Conservation (phyloP, 768 basidiomycete genomes). For the Pleurotus sapidus region DNA sequence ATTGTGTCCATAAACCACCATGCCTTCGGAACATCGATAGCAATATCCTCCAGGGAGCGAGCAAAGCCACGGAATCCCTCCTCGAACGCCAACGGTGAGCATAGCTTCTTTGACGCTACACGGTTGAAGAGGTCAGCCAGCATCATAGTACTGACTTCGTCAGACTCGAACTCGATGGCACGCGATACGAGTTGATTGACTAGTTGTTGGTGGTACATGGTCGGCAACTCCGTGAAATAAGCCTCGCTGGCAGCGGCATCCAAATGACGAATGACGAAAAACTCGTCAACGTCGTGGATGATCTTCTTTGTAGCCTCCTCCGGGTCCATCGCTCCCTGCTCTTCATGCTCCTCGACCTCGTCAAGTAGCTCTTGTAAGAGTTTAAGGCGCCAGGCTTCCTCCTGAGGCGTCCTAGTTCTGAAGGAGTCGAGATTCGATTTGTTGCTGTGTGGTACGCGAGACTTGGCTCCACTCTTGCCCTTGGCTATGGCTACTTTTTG, state of each 20-base stretch:
- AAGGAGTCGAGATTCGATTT: slow-evolving; percentile 51
- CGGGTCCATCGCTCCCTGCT: slow-evolving; percentile 58
- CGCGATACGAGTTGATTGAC: slow-evolving; percentile 72
- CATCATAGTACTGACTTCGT: slow-evolving; percentile 69
- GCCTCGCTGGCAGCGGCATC: slow-evolving; percentile 89
- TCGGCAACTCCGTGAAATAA: slow-evolving; percentile 77
- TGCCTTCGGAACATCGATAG: slow-evolving; percentile 88
- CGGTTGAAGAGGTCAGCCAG: slow-evolving; percentile 73
- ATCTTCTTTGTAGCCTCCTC: slow-evolving; percentile 73
- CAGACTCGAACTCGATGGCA: slow-evolving; percentile 72
- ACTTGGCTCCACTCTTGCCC: no score
- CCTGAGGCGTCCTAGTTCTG: slow-evolving; percentile 41
- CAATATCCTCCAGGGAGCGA: slow-evolving; percentile 83
- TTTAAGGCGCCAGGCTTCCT: slow-evolving; percentile 67
- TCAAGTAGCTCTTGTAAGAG: slow-evolving; percentile 76
- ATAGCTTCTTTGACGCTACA: slow-evolving; percentile 57
- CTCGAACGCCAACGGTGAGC: slow-evolving; percentile 62
- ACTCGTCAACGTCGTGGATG: slow-evolving; percentile 80
- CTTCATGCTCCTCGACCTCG: slow-evolving; percentile 38
- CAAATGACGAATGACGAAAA: slow-evolving; percentile 78
- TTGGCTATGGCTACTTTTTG: no score
- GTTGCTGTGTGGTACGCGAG: slow-evolving; percentile 46
- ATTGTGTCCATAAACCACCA: slow-evolving; percentile 73
- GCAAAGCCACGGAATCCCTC: slow-evolving; percentile 68
- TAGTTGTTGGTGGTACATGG: slow-evolving; percentile 58